Percentiles rank a stretch among this genome's conserved stretches.
Conservation (phyloP, 768 basidiomycete species). For the Termitomyces sp. region DNA sequence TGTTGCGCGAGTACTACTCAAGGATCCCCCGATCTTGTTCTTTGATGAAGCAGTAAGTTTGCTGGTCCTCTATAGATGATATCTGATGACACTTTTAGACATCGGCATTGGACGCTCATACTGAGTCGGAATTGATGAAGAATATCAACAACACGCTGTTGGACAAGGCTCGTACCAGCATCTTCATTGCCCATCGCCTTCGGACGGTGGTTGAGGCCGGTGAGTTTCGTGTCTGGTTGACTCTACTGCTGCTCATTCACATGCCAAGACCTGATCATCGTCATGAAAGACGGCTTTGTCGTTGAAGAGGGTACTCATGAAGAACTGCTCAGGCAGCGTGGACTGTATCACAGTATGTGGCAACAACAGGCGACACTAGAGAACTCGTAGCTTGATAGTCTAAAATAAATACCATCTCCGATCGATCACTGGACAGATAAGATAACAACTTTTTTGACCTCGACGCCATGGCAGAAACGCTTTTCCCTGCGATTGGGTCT, state of each 20-base stretch:
- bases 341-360: constrained; percentile 83
- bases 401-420: background rate
- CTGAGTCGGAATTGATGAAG: constrained; percentile 91
- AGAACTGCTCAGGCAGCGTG: constrained; percentile 64
- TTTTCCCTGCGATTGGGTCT: constrained; percentile 11
- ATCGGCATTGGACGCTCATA: constrained; percentile 91
- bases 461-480: constrained; percentile 4
- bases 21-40: constrained; percentile 94
- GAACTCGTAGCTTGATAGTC: background rate
- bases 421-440: constrained; percentile 1
- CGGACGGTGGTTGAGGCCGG: constrained; percentile 90
- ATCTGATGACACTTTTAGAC: constrained; percentile 46
- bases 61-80: background rate
- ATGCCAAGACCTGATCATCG: constrained; percentile 78
- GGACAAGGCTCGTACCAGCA: constrained; percentile 80
- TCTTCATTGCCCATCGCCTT: constrained; percentile 94
- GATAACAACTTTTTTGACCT: constrained; percentile 4
- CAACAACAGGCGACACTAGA: constrained; percentile 57
- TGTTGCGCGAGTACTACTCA: constrained; percentile 86
- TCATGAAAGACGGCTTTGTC: constrained; percentile 85
- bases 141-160: constrained; percentile 81
- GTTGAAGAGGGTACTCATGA: constrained; percentile 94
- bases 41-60: constrained; percentile 92
- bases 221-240: constrained; percentile 21
- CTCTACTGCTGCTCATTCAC: background rate